phyloP scores from a whole-genome alignment of 164 flowering plant species.

The Vitis vinifera region DNA sequence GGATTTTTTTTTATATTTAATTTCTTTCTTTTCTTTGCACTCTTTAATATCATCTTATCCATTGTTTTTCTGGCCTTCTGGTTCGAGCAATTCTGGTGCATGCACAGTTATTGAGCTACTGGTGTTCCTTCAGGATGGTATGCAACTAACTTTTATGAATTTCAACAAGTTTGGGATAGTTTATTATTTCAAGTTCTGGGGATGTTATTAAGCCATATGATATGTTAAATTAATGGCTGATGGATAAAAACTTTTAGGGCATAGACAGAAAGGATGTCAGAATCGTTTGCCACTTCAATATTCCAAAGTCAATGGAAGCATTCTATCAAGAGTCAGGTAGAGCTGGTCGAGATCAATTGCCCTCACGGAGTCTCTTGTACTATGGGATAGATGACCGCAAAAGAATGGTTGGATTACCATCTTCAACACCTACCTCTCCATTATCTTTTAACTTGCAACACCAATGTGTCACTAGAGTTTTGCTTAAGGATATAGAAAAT shows the following conservation, averaged over 20 bases:
- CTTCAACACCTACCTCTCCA: background rate
- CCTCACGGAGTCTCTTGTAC: slow-evolving; percentile 78
- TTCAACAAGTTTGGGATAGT: background rate
- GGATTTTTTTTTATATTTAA: background rate
- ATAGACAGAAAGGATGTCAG: slow-evolving; percentile 92
- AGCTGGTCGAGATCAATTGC: slow-evolving; percentile 94
- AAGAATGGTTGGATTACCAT: slow-evolving; percentile 58
- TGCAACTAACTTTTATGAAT: slow-evolving; percentile 10
- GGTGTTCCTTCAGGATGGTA: slow-evolving; percentile 73
- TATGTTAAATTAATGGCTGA: slow-evolving; percentile 5
- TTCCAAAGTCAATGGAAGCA: slow-evolving; percentile 95
- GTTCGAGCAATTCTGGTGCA: slow-evolving; percentile 36
- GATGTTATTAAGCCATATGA: background rate
- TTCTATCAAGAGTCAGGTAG: slow-evolving; percentile 99
- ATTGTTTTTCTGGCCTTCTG: slow-evolving; percentile 13
- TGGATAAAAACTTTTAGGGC: slow-evolving; percentile 44
- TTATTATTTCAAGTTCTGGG: background rate
- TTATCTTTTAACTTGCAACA: background rate
- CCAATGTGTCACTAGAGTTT: background rate
- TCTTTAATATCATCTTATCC: background rate
- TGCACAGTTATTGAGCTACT: slow-evolving; percentile 23
- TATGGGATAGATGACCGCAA: slow-evolving; percentile 81
- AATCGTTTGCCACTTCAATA: slow-evolving; percentile 85
- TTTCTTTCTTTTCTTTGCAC: slow-evolving; percentile 6
- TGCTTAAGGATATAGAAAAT: slow-evolving; percentile 4